Evolutionary conservation across 768 basidiomycete species (phyloP), one percentile per base, ranked within the genome.

Genomic region (Pulveroboletus sp.): DNA sequence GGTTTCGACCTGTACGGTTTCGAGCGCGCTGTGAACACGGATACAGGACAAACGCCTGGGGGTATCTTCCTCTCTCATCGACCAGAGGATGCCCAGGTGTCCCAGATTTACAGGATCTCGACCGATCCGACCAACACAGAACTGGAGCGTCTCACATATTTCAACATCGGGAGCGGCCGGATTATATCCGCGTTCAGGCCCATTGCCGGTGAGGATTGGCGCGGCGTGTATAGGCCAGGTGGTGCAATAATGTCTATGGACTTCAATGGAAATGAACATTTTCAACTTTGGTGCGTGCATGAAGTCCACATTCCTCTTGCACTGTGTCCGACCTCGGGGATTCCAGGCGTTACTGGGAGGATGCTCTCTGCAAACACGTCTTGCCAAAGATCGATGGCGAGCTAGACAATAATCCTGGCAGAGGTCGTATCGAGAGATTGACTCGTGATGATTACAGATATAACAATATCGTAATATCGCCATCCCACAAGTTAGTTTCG

Each of bases 341-440:
- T 44, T 41, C 18, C 17, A 71, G 71, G 70, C 73, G 74, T 30
- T 72, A 73, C 56, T 75, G 74, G 74, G 73, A 74, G 43, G 69
- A 75, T 30, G 32, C 52, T 14, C 48, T 61, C 32, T 59, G 58
- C 15, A 53, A 62, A 8, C 54, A 48, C 7, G 53, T 53, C 17
- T 44, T 74, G 26, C 71, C 69, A 14, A 59, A 46, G n/a, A 65
- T 74, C 28, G 66, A 71, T 30, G 60, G 64, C 13, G 73, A 75
- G 48, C 59, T 72, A 14, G 62, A 71, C 47, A 74, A 74, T 51
- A 40, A 55, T 24, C 73, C 74, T 27, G 70, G 74, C 9, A 63
- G 55, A 36, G 69, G 72, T 13, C 70, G 74, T 14, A 64, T 74
- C 39, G 73, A 75, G 57, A 64, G 72, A 30, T 46, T 75, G n/a